Evolutionary conservation across 176 grass and related monocot genomes (phyloP).

Genomic region (Melocanna baccifera): DNA sequence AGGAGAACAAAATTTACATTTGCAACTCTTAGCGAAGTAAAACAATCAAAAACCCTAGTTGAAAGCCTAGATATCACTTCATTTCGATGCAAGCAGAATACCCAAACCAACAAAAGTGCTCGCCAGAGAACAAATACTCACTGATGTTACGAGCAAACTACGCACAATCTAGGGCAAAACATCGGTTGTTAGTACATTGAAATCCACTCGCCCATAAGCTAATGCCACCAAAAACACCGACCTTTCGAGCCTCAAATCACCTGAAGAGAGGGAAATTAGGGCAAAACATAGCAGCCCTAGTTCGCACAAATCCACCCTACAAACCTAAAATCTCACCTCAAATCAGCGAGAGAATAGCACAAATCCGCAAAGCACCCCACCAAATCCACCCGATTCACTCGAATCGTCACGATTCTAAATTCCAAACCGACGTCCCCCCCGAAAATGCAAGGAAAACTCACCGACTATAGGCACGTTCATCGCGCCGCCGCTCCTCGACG

Average conservation of each 20-base stretch:
- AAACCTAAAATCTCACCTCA: not conserved
- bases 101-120: slow-evolving; percentile 4
- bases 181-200: not conserved
- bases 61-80: slow-evolving; percentile 3
- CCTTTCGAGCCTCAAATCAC: not conserved
- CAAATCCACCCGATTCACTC: not conserved
- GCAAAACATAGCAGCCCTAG: not conserved
- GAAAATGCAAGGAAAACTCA: slow-evolving; percentile 30
- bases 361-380: not conserved
- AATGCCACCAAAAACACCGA: not conserved
- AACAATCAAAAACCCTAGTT: not conserved
- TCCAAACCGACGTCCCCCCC: not conserved
- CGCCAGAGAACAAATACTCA: not conserved
- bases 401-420: not conserved
- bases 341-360: not conserved
- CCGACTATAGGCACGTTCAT: slow-evolving; percentile 93
- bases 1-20: not conserved
- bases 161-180: not conserved
- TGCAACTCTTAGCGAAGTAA: not conserved
- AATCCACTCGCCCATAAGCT: not conserved
- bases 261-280: not conserved
- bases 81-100: not conserved
- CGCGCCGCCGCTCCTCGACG: slow-evolving; percentile 26
- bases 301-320: not conserved
- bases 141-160: not conserved